Percentiles rank a stretch among this genome's conserved stretches.
Evolutionary conservation across 352 stramenopile species (phyloP).

Genomic region (Phytophthora agathidicida): DNA sequence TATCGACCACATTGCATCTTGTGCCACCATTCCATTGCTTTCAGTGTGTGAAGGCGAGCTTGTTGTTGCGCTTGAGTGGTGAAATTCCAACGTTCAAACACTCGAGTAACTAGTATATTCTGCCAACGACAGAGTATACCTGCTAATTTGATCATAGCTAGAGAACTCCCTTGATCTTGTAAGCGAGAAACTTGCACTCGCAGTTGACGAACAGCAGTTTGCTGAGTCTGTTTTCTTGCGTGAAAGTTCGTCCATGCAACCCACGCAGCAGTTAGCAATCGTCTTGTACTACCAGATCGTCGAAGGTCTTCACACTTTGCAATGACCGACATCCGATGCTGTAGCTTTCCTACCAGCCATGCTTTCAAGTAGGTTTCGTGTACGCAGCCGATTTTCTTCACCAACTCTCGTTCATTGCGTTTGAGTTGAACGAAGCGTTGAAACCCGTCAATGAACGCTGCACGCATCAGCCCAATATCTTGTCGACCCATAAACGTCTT

Average conservation of each 20-base stretch:
- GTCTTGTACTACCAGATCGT: conserved; percentile 7
- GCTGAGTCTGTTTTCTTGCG: conserved; percentile 12
- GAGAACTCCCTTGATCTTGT: conserved; percentile 1
- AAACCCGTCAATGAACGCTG: conserved; percentile 31
- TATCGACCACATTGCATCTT: conserved; percentile 3
- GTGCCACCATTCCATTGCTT: conserved; percentile 43
- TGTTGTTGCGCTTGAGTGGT: background rate
- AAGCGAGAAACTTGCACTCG: conserved; percentile 6
- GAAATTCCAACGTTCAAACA: conserved; percentile 25
- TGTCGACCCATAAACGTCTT: conserved; percentile 4
- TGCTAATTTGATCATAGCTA: background rate
- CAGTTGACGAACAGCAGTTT: conserved; percentile 14
- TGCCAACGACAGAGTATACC: conserved; percentile 35
- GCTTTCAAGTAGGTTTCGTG: conserved; percentile 36
- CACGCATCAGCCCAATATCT: conserved; percentile 2
- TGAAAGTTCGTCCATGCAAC: conserved; percentile 30
- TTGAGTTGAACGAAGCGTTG: conserved; percentile 14
- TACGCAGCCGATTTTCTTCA: conserved; percentile 14
- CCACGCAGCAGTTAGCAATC: conserved; percentile 28
- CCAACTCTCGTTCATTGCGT: conserved; percentile 17
- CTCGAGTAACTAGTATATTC: conserved; percentile 9
- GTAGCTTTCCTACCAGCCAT: conserved; percentile 30
- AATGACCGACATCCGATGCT: conserved; percentile 26
- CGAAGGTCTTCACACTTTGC: conserved; percentile 33
- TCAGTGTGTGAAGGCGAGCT: conserved; percentile 19